Conservation (phyloP, 768 basidiomycete species). For the Tylopilus plumbeoviolaceoides region DNA sequence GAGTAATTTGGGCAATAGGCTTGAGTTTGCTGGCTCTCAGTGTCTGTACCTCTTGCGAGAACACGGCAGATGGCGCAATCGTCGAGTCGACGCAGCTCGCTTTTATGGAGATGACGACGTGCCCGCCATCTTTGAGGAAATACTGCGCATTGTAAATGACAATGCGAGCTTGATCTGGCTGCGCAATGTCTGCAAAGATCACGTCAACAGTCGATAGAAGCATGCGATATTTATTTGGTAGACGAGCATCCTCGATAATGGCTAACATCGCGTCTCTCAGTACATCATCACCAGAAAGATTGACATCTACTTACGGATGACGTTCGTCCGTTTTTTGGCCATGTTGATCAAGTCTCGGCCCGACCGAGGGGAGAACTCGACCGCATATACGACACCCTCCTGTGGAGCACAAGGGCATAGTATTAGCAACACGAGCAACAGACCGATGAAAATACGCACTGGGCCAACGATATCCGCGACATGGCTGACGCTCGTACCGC, state of each 20-base stretch:
- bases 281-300: not conserved
- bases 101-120: slow-evolving; percentile 96
- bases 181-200: slow-evolving; percentile 97
- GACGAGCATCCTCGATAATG: slow-evolving; percentile 95
- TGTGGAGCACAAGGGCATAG: slow-evolving; percentile 28
- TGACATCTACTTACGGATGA: slow-evolving; percentile 70
- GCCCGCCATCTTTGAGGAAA: slow-evolving; percentile 94
- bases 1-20: slow-evolving; percentile 91
- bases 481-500: slow-evolving; percentile 97
- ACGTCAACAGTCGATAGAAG: slow-evolving; percentile 93
- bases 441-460: slow-evolving; percentile 40
- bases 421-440: slow-evolving; percentile 5
- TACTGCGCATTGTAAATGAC: slow-evolving; percentile 88
- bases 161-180: slow-evolving; percentile 98
- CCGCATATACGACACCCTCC: slow-evolving; percentile 97
- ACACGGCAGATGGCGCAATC: slow-evolving; percentile 83
- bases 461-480: slow-evolving; percentile 99
- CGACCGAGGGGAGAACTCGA: slow-evolving; percentile 95
- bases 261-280: slow-evolving; percentile 41
- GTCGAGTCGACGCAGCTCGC: slow-evolving; percentile 99
- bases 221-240: slow-evolving; percentile 97
- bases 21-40: slow-evolving; percentile 80
- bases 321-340: slow-evolving; percentile 99
- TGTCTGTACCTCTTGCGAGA: slow-evolving; percentile 80
- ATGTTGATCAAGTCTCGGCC: slow-evolving; percentile 98